Conservation (phyloP, 805 yeast genomes). For the Schizosaccharomyces osmophilus region DNA sequence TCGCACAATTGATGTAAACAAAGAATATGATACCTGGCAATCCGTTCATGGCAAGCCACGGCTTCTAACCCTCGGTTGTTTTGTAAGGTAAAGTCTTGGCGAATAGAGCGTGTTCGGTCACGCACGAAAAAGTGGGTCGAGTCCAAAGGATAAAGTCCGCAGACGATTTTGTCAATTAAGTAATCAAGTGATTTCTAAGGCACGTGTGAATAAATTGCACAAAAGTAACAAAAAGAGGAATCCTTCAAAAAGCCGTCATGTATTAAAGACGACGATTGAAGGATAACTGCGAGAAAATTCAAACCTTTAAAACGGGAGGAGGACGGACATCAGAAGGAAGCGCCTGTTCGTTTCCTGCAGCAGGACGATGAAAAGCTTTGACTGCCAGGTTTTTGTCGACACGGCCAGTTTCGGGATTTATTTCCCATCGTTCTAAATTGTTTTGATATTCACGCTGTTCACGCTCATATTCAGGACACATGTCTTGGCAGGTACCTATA, state of each 20-base stretch:
- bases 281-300: neutral
- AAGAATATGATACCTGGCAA: slow-evolving; percentile 66
- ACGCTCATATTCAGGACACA: slow-evolving; percentile 90
- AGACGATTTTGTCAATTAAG: slow-evolving; percentile 35
- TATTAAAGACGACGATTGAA: neutral
- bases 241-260: neutral
- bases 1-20: slow-evolving; percentile 73
- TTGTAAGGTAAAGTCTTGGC: slow-evolving; percentile 93
- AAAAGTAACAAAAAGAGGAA: neutral
- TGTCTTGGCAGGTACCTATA: slow-evolving; percentile 68
- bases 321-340: slow-evolving; percentile 94
- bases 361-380: slow-evolving; percentile 87
- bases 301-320: slow-evolving; percentile 34
- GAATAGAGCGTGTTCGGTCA: slow-evolving; percentile 89
- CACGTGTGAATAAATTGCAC: slow-evolving; percentile 6
- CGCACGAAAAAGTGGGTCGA: slow-evolving; percentile 83
- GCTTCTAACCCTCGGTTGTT: slow-evolving; percentile 87
- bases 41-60: slow-evolving; percentile 71
- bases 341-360: slow-evolving; percentile 96
- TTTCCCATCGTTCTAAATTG: slow-evolving; percentile 59
- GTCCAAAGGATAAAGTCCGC: slow-evolving; percentile 20
- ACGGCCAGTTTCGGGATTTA: slow-evolving; percentile 31
- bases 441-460: slow-evolving; percentile 69
- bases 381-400: slow-evolving; percentile 42
- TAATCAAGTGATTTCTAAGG: slow-evolving; percentile 37